Conservation (phyloP, 164 flowering plant genomes). For the Aristolochia contorta region DNA sequence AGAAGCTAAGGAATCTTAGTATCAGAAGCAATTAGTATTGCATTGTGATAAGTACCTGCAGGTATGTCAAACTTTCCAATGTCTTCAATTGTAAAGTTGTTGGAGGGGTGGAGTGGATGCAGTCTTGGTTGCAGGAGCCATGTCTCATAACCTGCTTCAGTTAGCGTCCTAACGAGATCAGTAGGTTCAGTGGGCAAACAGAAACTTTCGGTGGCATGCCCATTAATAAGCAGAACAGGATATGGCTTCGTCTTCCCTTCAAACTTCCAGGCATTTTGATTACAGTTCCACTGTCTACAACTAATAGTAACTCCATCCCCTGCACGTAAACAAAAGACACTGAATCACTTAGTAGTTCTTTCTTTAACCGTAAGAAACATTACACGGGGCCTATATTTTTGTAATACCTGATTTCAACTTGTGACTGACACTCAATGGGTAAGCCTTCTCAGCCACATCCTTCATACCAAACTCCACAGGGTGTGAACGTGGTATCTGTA, state of each 20-base stretch:
- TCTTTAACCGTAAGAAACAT: background rate
- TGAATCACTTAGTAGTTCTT: background rate
- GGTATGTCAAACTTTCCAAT: conserved; percentile 52
- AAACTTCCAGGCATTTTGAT: conserved; percentile 9
- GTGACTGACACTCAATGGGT: conserved; percentile 29
- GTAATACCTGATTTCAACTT: conserved; percentile 38
- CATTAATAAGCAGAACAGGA: conserved; percentile 49
- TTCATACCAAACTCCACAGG: conserved; percentile 8
- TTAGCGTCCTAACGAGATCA: conserved; percentile 47
- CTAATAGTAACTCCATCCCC: conserved; percentile 39
- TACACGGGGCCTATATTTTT: background rate
- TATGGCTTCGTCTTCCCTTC: conserved; percentile 16
- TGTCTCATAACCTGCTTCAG: conserved; percentile 35
- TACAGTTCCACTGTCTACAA: conserved; percentile 38
- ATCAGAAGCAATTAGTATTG: no score
- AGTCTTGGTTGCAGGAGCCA: conserved; percentile 49
- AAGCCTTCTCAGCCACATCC: conserved; percentile 13
- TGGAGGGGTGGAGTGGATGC: conserved; percentile 39
- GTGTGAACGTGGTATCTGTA: conserved; percentile 31
- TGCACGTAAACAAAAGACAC: conserved; percentile 10
- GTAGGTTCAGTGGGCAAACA: conserved; percentile 51
- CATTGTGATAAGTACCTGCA: conserved; percentile 25
- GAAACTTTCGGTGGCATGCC: conserved; percentile 45
- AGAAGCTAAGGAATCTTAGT: no score
- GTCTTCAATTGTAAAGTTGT: conserved; percentile 44